Base-by-base conservation (phyloP, 352 stramenopile species). In the Blastocystis sp. region DNA sequence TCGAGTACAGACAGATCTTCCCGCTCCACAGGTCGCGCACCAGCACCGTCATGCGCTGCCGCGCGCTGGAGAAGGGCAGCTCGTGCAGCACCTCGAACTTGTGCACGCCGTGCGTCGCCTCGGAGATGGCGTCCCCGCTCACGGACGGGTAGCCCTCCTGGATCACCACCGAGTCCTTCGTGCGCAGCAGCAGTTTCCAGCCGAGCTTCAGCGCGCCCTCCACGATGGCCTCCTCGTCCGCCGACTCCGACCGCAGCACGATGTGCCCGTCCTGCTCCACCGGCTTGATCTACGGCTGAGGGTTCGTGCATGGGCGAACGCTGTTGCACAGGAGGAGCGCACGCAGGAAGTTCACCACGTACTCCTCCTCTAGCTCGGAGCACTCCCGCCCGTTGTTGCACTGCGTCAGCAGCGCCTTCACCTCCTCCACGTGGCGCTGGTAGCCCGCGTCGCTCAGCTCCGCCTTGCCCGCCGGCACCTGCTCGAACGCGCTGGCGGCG, bases 1-100 rank as follows among this genome's bases (percentile, higher is more conserved):
- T 87, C n/a, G 40, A 38, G 40, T 87, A 87, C 10, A 87, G 28
- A 48, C 77, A 77, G n/a, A 88, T 76, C 28, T 89, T 65, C 10
- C 45, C n/a, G 28, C 61, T 40, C 52, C 62, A 80, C 28, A 40
- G 65, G 48, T 89, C 77, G 7, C 77, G 38, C 41, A 77, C 77
- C 17, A 87, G 19, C 11, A 77, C 41, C 14, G 77, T 87, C 77
- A 87, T 87, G 11, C 77, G 62, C 77, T 87, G 62, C 7, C 77
- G 77, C 79, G 14, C 23, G 45, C 77, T 87, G 5, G 52, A 52
- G 65, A 87, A 87, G 3, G 77, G 38, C 7, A 87, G 52, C 21
- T 77, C 62, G n/a, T 87, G 41, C 11, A 87, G 4, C 4, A 87
- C 9, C 53, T 87, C 77, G 53, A 87, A 87, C 65, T 77, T 87